These are phyloP conservation scores for Rhodotorula paludigena DNA, from an alignment of 768 basidiomycete species.

Conservation along the genomic window DNA sequence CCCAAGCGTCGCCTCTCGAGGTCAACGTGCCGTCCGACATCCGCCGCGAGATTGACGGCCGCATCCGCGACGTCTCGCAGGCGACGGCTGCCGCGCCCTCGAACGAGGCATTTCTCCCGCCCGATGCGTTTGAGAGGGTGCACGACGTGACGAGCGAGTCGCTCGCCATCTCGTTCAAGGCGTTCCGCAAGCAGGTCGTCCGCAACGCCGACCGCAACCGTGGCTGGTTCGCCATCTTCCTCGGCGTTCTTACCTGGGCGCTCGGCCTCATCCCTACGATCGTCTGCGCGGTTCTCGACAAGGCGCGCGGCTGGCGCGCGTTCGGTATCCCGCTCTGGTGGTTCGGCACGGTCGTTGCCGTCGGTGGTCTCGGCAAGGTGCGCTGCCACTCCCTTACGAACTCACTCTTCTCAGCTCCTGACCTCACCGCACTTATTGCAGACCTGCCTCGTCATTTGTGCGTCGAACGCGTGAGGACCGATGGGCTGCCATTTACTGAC, in stretches of 20 bases:
- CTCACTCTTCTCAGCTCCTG: no score
- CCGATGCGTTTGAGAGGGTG: constrained; percentile 24
- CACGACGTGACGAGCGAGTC: constrained; percentile 20
- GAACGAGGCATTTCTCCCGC: constrained; percentile 26
- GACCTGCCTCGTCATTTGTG: constrained; percentile 29
- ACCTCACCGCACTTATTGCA: background rate
- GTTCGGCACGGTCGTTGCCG: constrained; percentile 14
- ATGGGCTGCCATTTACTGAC: no score
- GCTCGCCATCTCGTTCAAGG: constrained; percentile 30
- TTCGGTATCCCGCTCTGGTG: constrained; percentile 32
- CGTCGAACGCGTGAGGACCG: no score
- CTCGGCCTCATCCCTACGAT: constrained; percentile 33
- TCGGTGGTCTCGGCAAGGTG: constrained; percentile 14
- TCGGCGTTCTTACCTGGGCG: constrained; percentile 21
- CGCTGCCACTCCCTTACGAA: background rate
- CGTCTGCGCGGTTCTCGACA: constrained; percentile 28
- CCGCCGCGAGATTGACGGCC: constrained; percentile 25
- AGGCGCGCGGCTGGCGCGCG: constrained; percentile 23
- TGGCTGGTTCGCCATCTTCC: constrained; percentile 32
- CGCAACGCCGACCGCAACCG: constrained; percentile 36
- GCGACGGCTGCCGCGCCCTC: constrained; percentile 2
- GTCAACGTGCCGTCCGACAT: constrained; percentile 36
- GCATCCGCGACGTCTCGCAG: constrained; percentile 1
- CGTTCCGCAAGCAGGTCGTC: constrained; percentile 26
- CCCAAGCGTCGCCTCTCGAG: constrained; percentile 23